Conservation (phyloP, 163 green algal species). For the Chloromonas sp. region DNA sequence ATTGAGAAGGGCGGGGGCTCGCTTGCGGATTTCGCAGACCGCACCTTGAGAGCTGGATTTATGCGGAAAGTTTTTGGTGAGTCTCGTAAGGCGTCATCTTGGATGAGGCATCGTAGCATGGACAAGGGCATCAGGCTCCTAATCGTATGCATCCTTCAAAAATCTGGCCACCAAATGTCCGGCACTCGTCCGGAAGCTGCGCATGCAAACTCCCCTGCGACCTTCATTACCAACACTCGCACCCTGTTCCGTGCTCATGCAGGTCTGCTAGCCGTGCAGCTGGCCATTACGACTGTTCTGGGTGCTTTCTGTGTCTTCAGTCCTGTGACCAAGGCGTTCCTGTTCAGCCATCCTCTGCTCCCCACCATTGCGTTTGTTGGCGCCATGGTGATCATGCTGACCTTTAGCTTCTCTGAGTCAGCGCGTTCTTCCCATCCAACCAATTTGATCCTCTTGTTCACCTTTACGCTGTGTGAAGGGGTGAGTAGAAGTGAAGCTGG, state of each 20-base stretch:
- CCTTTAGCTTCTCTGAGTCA: slow-evolving; percentile 21
- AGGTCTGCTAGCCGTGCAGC: slow-evolving; percentile 31
- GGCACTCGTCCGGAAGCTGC: too few species aligned
- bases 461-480: slow-evolving; percentile 38
- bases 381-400: slow-evolving; percentile 25
- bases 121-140: too few species aligned
- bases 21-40: neutral
- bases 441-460: slow-evolving; percentile 39
- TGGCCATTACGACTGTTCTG: slow-evolving; percentile 26
- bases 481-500: neutral
- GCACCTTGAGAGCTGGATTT: neutral
- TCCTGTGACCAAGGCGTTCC: slow-evolving; percentile 13
- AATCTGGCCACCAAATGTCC: too few species aligned
- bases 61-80: neutral
- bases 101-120: too few species aligned
- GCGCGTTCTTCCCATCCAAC: slow-evolving; percentile 30
- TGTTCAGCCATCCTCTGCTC: slow-evolving; percentile 22
- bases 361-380: neutral
- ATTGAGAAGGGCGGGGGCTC: neutral
- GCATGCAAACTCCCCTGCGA: too few species aligned
- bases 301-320: slow-evolving; percentile 17
- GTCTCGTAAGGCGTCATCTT: neutral
- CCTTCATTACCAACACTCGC: too few species aligned
- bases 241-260: neutral
- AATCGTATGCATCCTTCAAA: too few species aligned